A percentile compares a stretch with the other conserved stretches of the same genome.
phyloP scores from a whole-genome alignment of 2,329 filamentous ascomycete genomes.

The Colletotrichum trifolii region DNA sequence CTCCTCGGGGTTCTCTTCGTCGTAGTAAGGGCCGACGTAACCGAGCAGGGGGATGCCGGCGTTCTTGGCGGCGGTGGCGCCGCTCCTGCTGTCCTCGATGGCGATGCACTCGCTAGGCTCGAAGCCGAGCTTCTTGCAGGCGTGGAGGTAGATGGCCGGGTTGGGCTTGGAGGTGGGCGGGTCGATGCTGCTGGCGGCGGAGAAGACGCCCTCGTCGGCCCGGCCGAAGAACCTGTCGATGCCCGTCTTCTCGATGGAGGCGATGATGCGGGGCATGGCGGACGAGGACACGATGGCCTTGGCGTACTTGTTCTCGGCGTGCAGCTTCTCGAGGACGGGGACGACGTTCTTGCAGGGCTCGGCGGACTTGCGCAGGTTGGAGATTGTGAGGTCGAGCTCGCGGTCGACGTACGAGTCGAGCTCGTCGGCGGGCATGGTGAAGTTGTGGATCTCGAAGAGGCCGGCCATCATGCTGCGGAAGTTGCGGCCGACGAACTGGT shows the following conservation, averaged over 20 bases:
- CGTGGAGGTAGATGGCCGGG: slow-evolving; percentile 86
- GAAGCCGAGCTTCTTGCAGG: slow-evolving; percentile 78
- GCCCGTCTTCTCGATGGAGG: slow-evolving; percentile 81
- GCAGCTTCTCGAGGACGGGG: slow-evolving; percentile 73
- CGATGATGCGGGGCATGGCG: slow-evolving; percentile 80
- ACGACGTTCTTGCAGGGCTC: slow-evolving; percentile 76
- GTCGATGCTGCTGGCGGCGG: slow-evolving; percentile 80
- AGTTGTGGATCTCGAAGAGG: slow-evolving; percentile 80
- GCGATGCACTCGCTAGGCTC: slow-evolving; percentile 78
- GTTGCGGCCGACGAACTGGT: slow-evolving; percentile 92
- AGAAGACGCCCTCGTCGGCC: slow-evolving; percentile 79
- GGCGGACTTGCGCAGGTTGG: slow-evolving; percentile 77
- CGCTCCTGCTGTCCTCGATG: slow-evolving; percentile 89
- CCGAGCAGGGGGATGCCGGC: slow-evolving; percentile 86
- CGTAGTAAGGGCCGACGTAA: slow-evolving; percentile 83
- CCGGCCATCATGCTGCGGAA: slow-evolving; percentile 90
- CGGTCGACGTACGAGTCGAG: slow-evolving; percentile 77
- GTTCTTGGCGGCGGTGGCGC: slow-evolving; percentile 77
- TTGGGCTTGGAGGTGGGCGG: slow-evolving; percentile 89
- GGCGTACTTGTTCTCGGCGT: slow-evolving; percentile 70
- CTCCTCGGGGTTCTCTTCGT: slow-evolving; percentile 73
- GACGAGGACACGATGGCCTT: slow-evolving; percentile 85
- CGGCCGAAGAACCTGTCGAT: slow-evolving; percentile 82
- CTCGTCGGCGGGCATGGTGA: slow-evolving; percentile 75
- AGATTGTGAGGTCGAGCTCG: slow-evolving; percentile 86